Conservation (phyloP, 257 asterid genomes). For the Solanum etuberosum region DNA sequence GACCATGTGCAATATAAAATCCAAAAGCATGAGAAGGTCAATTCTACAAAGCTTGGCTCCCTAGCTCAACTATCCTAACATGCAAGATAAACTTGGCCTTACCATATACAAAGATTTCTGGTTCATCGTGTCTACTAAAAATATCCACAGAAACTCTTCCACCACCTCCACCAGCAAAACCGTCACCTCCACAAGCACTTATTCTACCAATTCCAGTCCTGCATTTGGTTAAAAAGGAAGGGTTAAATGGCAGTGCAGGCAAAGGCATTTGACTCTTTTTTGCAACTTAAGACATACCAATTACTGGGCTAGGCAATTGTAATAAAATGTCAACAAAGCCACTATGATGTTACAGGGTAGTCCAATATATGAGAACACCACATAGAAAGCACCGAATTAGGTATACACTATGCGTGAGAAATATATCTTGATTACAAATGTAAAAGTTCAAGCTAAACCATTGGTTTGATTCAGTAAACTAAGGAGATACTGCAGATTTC, state of each 20-base stretch:
- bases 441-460: not conserved
- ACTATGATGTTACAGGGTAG: not conserved
- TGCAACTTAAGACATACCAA: not conserved
- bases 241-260: not conserved
- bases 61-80: not conserved
- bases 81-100: constrained; percentile 2
- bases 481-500: not conserved
- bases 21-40: not conserved
- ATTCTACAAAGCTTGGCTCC: not conserved
- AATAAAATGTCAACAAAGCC: not conserved
- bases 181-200: constrained; percentile 92
- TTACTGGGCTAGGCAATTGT: not conserved
- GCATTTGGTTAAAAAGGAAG: constrained; percentile 31
- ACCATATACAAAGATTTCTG: constrained; percentile 69
- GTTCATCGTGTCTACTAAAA: constrained; percentile 94
- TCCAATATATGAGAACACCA: not conserved
- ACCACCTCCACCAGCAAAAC: constrained; percentile 97
- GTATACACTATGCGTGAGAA: not conserved
- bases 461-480: not conserved
- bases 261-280: not conserved
- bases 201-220: constrained; percentile 84
- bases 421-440: not conserved
- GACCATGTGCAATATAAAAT: not conserved
- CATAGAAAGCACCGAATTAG: not conserved
- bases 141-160: constrained; percentile 92